Base-by-base conservation (phyloP, 352 stramenopile species). In the Phytophthora syringae region DNA sequence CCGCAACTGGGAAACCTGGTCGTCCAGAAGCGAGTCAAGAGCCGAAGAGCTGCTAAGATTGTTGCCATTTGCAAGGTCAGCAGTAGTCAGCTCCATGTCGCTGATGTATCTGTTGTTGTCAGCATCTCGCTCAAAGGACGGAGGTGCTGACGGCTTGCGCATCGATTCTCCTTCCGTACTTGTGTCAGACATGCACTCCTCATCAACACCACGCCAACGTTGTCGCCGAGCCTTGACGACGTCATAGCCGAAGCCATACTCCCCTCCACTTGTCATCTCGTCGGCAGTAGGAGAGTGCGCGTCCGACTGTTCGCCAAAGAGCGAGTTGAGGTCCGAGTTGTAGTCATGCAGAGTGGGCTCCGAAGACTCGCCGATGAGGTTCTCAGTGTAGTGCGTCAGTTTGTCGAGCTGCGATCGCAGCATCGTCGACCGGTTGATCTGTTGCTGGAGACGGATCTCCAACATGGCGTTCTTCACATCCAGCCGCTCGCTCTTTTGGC, bases 381-480 rank as follows among this genome's bases (percentile, higher is more conserved):
- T 89, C 54, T 88, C 84, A 7, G 79, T 87, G 55, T 90, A 91
- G 64, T 86, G 67, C 27, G 84, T 90, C 34, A 91, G 55, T 50
- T 91, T 85, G 63, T 90, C 82, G 9, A 93, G 71, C 43, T 91
- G 79, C 11, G 76, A 77, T 27, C 84, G 84, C 20, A 93, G 71
- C 53, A 81, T 84, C 45, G 85, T 73, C 32, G 84, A 84, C 7
- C 84, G 66, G 22, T 79, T 87, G 1, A 76, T 86, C 60, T 93
- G 77, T 48, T 92, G 80, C 36, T 86, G 75, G 25, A 93, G 68
- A 24, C 74, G 70, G 15, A 86, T 88, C 61, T 90, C 80, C 3
- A 93, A 62, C 73, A 84, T 77, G 18, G 72, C 71, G 20, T 89
- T 91, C 52, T 86, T 84, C 40, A 78, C 70, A 62, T 90, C 74